Evolutionary conservation across 768 basidiomycete genomes (phyloP), one percentile per base, ranked within the genome.

Genomic region (Boletus tomentosulus): DNA sequence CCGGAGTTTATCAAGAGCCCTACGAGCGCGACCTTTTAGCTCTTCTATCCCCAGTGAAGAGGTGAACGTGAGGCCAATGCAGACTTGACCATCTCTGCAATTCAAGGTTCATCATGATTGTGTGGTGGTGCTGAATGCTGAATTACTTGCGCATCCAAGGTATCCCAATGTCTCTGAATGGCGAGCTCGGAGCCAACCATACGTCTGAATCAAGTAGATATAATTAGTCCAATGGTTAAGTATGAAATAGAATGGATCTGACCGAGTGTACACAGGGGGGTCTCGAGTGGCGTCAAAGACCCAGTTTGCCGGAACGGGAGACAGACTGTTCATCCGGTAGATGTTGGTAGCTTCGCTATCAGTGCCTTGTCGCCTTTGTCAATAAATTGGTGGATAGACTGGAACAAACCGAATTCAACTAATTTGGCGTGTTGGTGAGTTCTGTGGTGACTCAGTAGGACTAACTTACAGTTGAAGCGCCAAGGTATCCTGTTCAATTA

Each of bases 1-100:
- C 62, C 62, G 56, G 33, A 64, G 62, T 50, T 61, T 64, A 28
- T 63, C 44, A 25, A 63, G 46, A 3, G 62, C 62, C 24, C 4
- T 16, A 13, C 55, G 58, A 19, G 55, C 19, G 24, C 62, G 55
- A 30, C 24, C 33, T 25, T 34, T 55, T 5, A 63, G 41, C 0
- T 55, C 58, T 25, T 55, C 54, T 28, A 24, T 4, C 6, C 7
- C 13, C 15, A 64, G 19, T 1, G 53, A 24, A 37, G 58, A 64
- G 10, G 37, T 53, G 22, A 63, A 55, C 9, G 60, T 53, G 58
- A 51, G 6, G 22, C 62, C 62, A 4, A 63, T 12, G n/a, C 62
- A 61, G 22, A 61, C 47, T 42, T 63, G 58, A 6, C 55, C 58
- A 16, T 57, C 58, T 15, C 62, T 63, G n/a, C 19, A n/a, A 19